Evolutionary conservation across 352 stramenopile species (phyloP), one percentile per base, ranked within the genome.

Genomic region (Globisporangium alternatum): DNA sequence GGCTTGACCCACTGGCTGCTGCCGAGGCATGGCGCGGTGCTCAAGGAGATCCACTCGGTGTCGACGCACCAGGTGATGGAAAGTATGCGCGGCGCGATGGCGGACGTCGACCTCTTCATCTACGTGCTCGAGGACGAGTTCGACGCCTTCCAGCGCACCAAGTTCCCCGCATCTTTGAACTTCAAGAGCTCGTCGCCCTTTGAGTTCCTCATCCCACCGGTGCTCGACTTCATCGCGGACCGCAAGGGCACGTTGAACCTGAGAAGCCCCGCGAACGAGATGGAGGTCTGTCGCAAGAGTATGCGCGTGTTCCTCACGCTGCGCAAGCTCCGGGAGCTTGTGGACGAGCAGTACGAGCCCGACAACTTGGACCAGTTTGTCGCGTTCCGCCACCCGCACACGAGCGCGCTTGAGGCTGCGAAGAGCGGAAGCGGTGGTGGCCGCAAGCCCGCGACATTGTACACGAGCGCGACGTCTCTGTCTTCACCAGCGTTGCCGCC

Each of bases 51-150:
- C 37, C 80, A 90, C 66, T 93, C 81, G 28, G 78, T 76, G 25
- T 85, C 77, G 58, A 80, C 84, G 12, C 79, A 91, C 47, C 61
- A 86, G 28, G 84, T 93, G 13, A 93, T 93, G 84, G 80, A 89
- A 56, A 93, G 81, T 66, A 93, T 93, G 80, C 79, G 80, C n/a
- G 84, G 84, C 22, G 71, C 76, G 0, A 91, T 93, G 84, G 69
- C 81, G 15, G 84, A 93, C 69, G 76, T 91, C 5, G 84, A 93
- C 60, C 58, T 91, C 19, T 93, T 93, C 44, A 77, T 93, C 62
- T 91, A 90, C 68, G 81, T 91, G 45, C 58, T 93, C 19, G 85
- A 93, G 69, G 86, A 88, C 33, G 85, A 91, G 54, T 81, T 83
- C 15, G 59, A 66, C 21, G 69, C 63, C 5, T 91, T 91, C 59